These are phyloP conservation scores for Dictyostelium firmibasis DNA, from an alignment of 78 protist species.

Conservation along the genomic window DNA sequence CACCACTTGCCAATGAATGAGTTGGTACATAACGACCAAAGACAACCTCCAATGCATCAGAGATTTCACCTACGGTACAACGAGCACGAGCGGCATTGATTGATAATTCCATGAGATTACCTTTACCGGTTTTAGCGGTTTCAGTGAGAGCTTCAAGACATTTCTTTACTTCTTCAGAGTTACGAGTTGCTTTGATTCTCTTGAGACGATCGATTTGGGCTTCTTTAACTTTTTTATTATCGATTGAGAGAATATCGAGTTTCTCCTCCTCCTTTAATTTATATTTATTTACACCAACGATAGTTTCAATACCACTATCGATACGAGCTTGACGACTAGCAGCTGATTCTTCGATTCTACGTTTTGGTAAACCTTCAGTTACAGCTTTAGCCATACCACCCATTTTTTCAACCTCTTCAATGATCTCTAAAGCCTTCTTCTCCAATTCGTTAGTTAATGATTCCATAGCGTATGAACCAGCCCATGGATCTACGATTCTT, in stretches of 20 bases:
- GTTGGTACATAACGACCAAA: constrained; percentile 79
- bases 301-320: constrained; percentile 89
- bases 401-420: constrained; percentile 85
- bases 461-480: constrained; percentile 97
- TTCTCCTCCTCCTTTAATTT: constrained; percentile 80
- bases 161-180: constrained; percentile 9
- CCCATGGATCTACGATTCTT: constrained; percentile 96
- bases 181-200: constrained; percentile 62
- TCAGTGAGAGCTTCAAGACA: constrained; percentile 82
- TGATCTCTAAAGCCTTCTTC: constrained; percentile 69
- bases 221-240: constrained; percentile 83
- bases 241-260: constrained; percentile 87
- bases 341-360: constrained; percentile 96
- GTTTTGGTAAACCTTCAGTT: constrained; percentile 95
- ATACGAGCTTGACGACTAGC: constrained; percentile 96
- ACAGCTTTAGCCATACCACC: constrained; percentile 98
- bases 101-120: constrained; percentile 85
- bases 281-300: constrained; percentile 98
- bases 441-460: constrained; percentile 92
- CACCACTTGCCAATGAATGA: constrained; percentile 86
- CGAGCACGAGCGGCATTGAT: constrained; percentile 94
- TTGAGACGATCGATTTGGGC: constrained; percentile 79
- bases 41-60: constrained; percentile 90
- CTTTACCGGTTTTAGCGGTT: constrained; percentile 53
- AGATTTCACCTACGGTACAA: constrained; percentile 97